These are phyloP conservation scores for Hypsizygus marmoreus DNA, from an alignment of 768 basidiomycete genomes.

Conservation along the genomic window DNA sequence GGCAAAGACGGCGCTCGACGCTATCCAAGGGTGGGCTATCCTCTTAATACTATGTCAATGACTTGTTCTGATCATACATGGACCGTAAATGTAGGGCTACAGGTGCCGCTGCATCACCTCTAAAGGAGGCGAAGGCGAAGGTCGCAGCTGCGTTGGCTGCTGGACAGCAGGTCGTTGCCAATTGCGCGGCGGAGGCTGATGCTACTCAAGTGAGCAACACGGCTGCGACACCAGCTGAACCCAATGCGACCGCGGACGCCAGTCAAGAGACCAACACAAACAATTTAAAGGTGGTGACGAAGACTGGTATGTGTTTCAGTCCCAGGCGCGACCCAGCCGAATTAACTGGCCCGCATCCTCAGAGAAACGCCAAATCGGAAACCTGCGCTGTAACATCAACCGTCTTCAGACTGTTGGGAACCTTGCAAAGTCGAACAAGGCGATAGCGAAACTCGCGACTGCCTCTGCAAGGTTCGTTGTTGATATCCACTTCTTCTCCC, in stretches of 20 bases:
- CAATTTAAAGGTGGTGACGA: not conserved
- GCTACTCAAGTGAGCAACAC: not conserved
- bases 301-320: not conserved
- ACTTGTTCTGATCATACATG: not conserved
- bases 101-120: constrained; percentile 1
- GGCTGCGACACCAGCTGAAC: not conserved
- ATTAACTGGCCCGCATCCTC: not conserved
- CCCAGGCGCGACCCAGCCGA: not conserved
- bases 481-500: not conserved
- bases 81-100: not conserved
- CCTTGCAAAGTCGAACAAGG: constrained; percentile 13
- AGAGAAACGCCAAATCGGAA: constrained; percentile 19
- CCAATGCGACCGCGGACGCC: constrained; percentile 2
- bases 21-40: not conserved
- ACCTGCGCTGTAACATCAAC: constrained; percentile 17
- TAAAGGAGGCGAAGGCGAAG: constrained; percentile 4
- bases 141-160: constrained; percentile 1
- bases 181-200: constrained; percentile 2
- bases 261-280: not conserved
- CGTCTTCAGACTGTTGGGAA: constrained; percentile 15
- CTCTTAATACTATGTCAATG: not conserved
- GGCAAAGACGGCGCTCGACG: constrained; percentile 5
- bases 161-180: constrained; percentile 6
- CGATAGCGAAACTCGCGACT: constrained; percentile 12
- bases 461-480: constrained; percentile 18